These are phyloP conservation scores for Extremus antarcticus DNA, from an alignment of 495 filamentous ascomycete species.

Conservation along the genomic window DNA sequence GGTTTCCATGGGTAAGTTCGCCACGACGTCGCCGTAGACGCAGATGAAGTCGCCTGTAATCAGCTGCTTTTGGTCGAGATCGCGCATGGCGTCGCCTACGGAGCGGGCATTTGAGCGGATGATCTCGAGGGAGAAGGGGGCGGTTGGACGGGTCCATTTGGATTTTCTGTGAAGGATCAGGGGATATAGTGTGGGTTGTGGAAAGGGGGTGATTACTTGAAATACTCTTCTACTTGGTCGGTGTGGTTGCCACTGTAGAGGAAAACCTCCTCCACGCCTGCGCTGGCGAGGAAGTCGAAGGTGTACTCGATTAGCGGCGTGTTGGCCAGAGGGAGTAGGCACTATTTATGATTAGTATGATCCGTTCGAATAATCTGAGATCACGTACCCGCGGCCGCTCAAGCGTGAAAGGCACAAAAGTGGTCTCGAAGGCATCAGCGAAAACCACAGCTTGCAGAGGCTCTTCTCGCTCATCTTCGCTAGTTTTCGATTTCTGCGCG, in stretches of 20 bases:
- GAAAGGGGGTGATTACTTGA: slow-evolving; percentile 38
- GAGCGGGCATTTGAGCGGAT: slow-evolving; percentile 80
- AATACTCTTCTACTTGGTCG: slow-evolving; percentile 78
- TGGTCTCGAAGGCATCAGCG: slow-evolving; percentile 85
- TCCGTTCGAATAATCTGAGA: background rate
- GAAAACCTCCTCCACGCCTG: slow-evolving; percentile 83
- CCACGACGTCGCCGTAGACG: slow-evolving; percentile 88
- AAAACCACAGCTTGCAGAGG: slow-evolving; percentile 87
- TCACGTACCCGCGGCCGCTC: slow-evolving; percentile 72
- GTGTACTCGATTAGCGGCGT: slow-evolving; percentile 95
- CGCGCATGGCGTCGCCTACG: slow-evolving; percentile 88
- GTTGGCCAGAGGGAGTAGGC: slow-evolving; percentile 87
- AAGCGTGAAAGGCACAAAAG: slow-evolving; percentile 80
- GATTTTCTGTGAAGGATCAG: slow-evolving; percentile 29
- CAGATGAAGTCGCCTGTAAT: slow-evolving; percentile 86
- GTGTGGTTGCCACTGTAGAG: slow-evolving; percentile 85
- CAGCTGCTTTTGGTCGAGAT: slow-evolving; percentile 75
- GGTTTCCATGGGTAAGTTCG: slow-evolving; percentile 72
- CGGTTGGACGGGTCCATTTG: slow-evolving; percentile 57
- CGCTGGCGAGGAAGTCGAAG: slow-evolving; percentile 88
- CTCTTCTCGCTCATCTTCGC: slow-evolving; percentile 64
- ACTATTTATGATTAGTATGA: slow-evolving; percentile 41
- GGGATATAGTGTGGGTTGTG: no score
- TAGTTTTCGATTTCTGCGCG: slow-evolving; percentile 49
- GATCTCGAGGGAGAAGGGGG: slow-evolving; percentile 80